Conservation (phyloP, 1,284 basidiomycete genomes). For the Nidula niveotomentosa region DNA sequence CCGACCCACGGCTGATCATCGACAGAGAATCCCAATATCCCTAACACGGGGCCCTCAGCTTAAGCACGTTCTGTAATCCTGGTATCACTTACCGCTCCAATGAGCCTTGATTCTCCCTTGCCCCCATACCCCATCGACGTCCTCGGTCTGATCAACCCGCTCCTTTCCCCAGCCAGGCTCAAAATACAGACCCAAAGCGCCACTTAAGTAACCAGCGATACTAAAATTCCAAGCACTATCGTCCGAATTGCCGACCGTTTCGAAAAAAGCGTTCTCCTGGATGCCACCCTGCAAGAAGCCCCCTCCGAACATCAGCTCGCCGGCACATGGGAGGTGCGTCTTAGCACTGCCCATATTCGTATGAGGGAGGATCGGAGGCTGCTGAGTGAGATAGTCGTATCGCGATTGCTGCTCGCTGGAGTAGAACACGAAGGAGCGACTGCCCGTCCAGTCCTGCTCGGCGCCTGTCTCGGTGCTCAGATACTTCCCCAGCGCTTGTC, state of each 20-base stretch:
- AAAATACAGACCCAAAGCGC: slow-evolving; percentile 46
- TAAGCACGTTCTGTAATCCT: no score
- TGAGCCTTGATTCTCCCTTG: slow-evolving; percentile 37
- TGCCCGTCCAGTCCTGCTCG: slow-evolving; percentile 10
- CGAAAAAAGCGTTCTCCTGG: slow-evolving; percentile 19
- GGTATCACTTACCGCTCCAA: slow-evolving; percentile 43
- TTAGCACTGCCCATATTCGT: background rate
- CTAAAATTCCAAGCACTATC: slow-evolving; percentile 38
- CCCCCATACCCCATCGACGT: slow-evolving; percentile 15
- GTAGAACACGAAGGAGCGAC: slow-evolving; percentile 55
- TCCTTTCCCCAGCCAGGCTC: slow-evolving; percentile 5
- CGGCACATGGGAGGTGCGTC: slow-evolving; percentile 15
- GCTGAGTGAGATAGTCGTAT: slow-evolving; percentile 73
- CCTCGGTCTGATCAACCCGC: background rate
- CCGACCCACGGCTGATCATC: slow-evolving; percentile 53
- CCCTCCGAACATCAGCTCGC: slow-evolving; percentile 64
- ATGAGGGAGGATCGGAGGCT: slow-evolving; percentile 26
- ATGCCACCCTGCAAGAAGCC: slow-evolving; percentile 27
- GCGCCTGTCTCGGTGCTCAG: background rate
- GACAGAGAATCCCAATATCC: slow-evolving; percentile 45
- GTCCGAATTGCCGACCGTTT: slow-evolving; percentile 35
- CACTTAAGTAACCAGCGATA: slow-evolving; percentile 39
- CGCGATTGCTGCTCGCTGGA: slow-evolving; percentile 23
- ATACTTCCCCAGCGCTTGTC: slow-evolving; percentile 13
- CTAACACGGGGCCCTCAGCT: background rate